Base-by-base conservation (phyloP, 805 yeast genomes). In the Tetrapisispora arboricola region DNA sequence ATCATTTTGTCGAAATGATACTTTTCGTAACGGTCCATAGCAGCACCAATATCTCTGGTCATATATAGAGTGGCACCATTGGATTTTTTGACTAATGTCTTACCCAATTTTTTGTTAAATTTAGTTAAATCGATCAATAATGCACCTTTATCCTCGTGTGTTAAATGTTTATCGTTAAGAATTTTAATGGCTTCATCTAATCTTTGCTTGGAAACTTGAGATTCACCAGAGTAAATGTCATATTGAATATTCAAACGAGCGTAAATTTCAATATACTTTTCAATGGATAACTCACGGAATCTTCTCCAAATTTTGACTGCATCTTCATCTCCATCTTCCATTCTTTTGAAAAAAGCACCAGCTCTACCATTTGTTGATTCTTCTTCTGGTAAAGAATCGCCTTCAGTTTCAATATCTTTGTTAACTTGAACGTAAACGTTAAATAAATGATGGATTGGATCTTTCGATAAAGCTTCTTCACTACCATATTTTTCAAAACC, bases 41-140 rank as follows among this genome's bases (percentile, higher is more conserved):
- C 97, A 55, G 88, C 96, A 54, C 96, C 96, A 44, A 92, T 82
- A 64, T 92, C 99, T 70, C 99, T 80, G 47, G 97, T 88, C 56
- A 92, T 65, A 63, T 92, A 92, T 47, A 92, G 69, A 15, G 95
- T 84, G 19, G 99, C 84, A 61, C 97, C 97, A 61, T 92, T 98
- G 19, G 86, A 78, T 66, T 92, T 94, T 62, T 86, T 86, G 38
- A 92, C 90, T 49, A 92, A 74, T 42, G 85, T 84, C 67, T 88
- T 90, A 49, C 96, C 97, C 46, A 92, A 72, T 61, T 88, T 88
- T 72, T 90, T 88, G 71, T 82, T 83, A 67, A 79, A 80, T 54
- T 75, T 75, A 49, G 84, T 77, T 61, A 92, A 73, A 60, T 92
- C 96, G 49, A 92, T 82, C 46, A 90, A 72, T 53, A 76, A 67